phyloP scores from a whole-genome alignment of 495 filamentous ascomycete genomes.

The Neurospora sp. region DNA sequence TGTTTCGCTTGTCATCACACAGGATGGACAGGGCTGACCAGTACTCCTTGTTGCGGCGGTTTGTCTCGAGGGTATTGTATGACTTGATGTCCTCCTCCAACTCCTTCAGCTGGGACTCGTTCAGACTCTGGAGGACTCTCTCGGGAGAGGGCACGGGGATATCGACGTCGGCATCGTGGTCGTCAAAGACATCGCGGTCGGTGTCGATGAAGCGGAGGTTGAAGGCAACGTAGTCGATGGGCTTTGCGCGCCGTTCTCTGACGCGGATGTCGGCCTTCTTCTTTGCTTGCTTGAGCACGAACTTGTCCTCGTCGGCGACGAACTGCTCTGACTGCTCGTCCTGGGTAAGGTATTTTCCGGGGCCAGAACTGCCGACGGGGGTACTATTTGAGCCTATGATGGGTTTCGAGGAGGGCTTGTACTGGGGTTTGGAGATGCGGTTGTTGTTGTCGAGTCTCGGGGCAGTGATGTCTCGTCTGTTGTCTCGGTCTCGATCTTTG shows the following conservation, averaged over 20 bases:
- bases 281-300: conserved; percentile 93
- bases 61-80: conserved; percentile 72
- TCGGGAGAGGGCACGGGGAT: conserved; percentile 76
- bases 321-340: conserved; percentile 75
- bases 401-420: conserved; percentile 11
- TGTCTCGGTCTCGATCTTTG: conserved; percentile 6
- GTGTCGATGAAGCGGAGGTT: conserved; percentile 81
- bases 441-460: conserved; percentile 33
- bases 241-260: conserved; percentile 83
- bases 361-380: neutral
- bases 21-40: conserved; percentile 89
- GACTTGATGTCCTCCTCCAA: conserved; percentile 80
- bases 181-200: conserved; percentile 66
- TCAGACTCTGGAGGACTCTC: conserved; percentile 57
- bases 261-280: conserved; percentile 96
- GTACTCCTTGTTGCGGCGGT: conserved; percentile 67
- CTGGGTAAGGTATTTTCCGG: conserved; percentile 32
- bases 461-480: conserved; percentile 30
- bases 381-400: conserved; percentile 1
- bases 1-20: conserved; percentile 65
- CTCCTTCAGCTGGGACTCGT: conserved; percentile 59
- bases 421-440: conserved; percentile 34
- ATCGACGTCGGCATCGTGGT: conserved; percentile 63
- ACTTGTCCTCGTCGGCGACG: conserved; percentile 89
- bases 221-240: conserved; percentile 93